Conservation (phyloP, 345 rosid genomes). For the Ricinus communis region DNA sequence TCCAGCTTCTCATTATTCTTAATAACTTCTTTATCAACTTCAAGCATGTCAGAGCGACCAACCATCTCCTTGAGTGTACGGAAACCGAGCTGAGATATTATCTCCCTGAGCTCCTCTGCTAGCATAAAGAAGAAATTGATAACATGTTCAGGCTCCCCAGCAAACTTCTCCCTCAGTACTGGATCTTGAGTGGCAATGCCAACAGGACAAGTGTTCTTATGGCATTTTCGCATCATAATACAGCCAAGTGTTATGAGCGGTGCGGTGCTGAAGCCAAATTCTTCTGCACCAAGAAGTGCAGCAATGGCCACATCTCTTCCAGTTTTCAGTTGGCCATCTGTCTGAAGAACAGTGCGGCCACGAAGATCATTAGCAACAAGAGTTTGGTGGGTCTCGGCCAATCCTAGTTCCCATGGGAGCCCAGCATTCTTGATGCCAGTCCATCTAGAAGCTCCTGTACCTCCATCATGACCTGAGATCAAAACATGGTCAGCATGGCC, state of each 20-base stretch:
- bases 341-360: conserved; percentile 96
- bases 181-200: conserved; percentile 99
- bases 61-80: conserved; percentile 83
- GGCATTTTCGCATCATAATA: conserved; percentile 99
- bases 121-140: conserved; percentile 98
- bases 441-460: conserved; percentile 99
- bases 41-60: conserved; percentile 99
- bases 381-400: conserved; percentile 99
- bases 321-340: conserved; percentile 98
- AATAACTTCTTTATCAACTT: conserved; percentile 82
- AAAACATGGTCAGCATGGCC: conserved; percentile 98
- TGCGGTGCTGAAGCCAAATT: conserved; percentile 99
- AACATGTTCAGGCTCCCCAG: conserved; percentile 99
- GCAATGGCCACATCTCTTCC: conserved; percentile 99
- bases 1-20: conserved; percentile 76
- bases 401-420: conserved; percentile 99
- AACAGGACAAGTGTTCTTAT: conserved; percentile 99
- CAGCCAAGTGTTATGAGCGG: conserved; percentile 99
- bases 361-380: conserved; percentile 99
- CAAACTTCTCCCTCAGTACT: conserved; percentile 94
- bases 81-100: conserved; percentile 92
- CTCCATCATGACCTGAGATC: conserved; percentile 99
- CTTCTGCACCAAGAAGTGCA: conserved; percentile 99
- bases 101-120: conserved; percentile 96
- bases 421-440: conserved; percentile 99